Evolutionary conservation across 2,329 filamentous ascomycete genomes (phyloP).

Genomic region (Nemania serpens): DNA sequence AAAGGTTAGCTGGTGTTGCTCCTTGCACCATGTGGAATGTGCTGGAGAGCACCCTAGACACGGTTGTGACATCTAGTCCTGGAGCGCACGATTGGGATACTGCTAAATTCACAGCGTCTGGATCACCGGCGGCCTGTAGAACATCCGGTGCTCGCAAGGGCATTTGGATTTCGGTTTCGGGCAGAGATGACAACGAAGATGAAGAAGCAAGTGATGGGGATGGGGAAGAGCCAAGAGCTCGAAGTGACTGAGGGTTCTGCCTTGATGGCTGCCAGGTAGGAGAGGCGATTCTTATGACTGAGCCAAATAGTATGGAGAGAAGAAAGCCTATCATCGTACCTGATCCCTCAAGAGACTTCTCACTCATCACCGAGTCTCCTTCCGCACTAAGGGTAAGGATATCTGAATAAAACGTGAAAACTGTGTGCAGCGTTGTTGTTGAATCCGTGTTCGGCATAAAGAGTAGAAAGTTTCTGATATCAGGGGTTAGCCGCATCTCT

Average conservation of each 20-base stretch:
- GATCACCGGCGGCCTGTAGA: slow-evolving; percentile 25
- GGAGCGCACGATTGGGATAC: slow-evolving; percentile 26
- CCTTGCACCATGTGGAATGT: slow-evolving; percentile 27
- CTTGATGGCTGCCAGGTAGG: slow-evolving; percentile 47
- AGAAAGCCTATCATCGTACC: slow-evolving; percentile 78
- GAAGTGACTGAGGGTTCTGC: slow-evolving; percentile 17
- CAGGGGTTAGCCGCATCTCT: slow-evolving; percentile 7
- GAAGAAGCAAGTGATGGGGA: slow-evolving; percentile 26
- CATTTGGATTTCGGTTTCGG: slow-evolving; percentile 23
- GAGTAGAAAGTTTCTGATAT: slow-evolving; percentile 80
- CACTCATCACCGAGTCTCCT: slow-evolving; percentile 90
- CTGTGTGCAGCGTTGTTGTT: slow-evolving; percentile 74
- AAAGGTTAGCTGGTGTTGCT: slow-evolving; percentile 30
- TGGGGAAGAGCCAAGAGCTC: slow-evolving; percentile 20
- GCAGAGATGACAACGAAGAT: slow-evolving; percentile 21
- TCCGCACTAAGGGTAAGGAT: slow-evolving; percentile 89
- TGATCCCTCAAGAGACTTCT: slow-evolving; percentile 90
- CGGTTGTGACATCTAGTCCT: slow-evolving; percentile 17
- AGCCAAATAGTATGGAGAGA: slow-evolving; percentile 75
- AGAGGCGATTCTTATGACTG: slow-evolving; percentile 70
- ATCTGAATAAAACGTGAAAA: slow-evolving; percentile 89
- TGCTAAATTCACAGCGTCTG: slow-evolving; percentile 28
- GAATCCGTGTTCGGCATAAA: slow-evolving; percentile 74
- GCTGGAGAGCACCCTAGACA: slow-evolving; percentile 22
- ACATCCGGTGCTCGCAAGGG: slow-evolving; percentile 20